A percentile compares a stretch with the other conserved stretches of the same genome.
phyloP scores from a whole-genome alignment of 805 yeast genomes.

The Ogataea polymorpha region DNA sequence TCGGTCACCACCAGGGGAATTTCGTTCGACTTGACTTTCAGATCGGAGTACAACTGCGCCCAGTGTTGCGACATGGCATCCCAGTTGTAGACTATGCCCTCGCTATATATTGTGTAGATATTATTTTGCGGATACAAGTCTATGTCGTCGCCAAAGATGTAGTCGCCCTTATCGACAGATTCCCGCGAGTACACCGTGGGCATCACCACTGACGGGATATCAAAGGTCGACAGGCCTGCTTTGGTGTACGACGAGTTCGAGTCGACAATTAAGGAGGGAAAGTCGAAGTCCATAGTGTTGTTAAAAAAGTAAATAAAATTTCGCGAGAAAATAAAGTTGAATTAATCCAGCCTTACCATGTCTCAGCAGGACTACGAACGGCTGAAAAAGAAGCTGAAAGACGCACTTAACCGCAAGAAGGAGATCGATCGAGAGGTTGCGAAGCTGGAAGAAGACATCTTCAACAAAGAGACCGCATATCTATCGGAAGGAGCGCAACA shows the following conservation, averaged over 20 bases:
- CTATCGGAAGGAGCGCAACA: constrained; percentile 61
- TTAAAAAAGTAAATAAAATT: constrained; percentile 1
- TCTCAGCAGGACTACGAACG: constrained; percentile 53
- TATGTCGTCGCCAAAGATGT: constrained; percentile 39
- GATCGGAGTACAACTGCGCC: constrained; percentile 57
- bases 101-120: constrained; percentile 57
- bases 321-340: constrained; percentile 6
- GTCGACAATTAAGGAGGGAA: constrained; percentile 69
- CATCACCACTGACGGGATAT: constrained; percentile 56
- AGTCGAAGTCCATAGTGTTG: constrained; percentile 31
- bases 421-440: constrained; percentile 62
- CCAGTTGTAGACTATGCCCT: constrained; percentile 70
- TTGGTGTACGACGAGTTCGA: constrained; percentile 61
- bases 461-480: constrained; percentile 73
- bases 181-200: constrained; percentile 52
- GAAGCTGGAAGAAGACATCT: constrained; percentile 71
- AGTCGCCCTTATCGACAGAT: constrained; percentile 23
- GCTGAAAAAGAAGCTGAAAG: constrained; percentile 63
- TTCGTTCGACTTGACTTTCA: constrained; percentile 53
- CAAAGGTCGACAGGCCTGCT: constrained; percentile 68
- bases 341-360: constrained; percentile 5
- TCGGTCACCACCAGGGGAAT: constrained; percentile 58
- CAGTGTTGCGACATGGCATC: constrained; percentile 66
- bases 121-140: constrained; percentile 43
- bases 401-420: constrained; percentile 57